Conservation (phyloP, 139 green algal genomes). For the Chlamydomonas incerta region DNA sequence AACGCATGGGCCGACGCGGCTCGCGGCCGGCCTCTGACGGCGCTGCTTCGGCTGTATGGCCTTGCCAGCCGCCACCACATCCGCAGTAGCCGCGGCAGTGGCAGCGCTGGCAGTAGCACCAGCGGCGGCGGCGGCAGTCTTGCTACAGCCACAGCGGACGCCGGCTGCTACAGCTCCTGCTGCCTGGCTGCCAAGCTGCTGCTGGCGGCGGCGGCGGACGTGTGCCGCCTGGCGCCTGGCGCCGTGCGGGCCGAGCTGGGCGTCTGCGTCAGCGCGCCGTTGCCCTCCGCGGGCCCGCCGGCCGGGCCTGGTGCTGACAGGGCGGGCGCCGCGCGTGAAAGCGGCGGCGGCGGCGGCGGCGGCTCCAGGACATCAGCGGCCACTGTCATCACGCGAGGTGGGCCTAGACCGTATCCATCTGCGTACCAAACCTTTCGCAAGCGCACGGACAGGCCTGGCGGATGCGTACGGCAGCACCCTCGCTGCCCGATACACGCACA, state of each 20-base stretch:
- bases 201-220: constrained; percentile 10
- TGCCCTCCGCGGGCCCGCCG: too few relatives aligned
- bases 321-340: too few relatives aligned
- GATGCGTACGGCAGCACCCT: too few relatives aligned
- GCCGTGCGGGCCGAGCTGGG: constrained; percentile 2
- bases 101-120: too few relatives aligned
- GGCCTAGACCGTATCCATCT: too few relatives aligned
- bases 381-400: too few relatives aligned
- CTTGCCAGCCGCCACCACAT: not conserved
- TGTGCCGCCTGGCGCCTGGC: not conserved
- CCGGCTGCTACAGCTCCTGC: not conserved
- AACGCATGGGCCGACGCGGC: not conserved
- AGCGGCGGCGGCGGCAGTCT: not conserved
- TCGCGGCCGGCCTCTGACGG: not conserved
- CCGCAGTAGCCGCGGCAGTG: not conserved
- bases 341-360: too few relatives aligned
- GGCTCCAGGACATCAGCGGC: too few relatives aligned
- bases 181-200: not conserved
- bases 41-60: constrained; percentile 3
- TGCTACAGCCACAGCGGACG: not conserved
- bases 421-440: too few relatives aligned
- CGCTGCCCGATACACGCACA: too few relatives aligned
- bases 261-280: not conserved
- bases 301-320: too few relatives aligned
- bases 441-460: too few relatives aligned